Base-by-base conservation (phyloP, 2,329 filamentous ascomycete species). In the Aspergillus aculeatus region DNA sequence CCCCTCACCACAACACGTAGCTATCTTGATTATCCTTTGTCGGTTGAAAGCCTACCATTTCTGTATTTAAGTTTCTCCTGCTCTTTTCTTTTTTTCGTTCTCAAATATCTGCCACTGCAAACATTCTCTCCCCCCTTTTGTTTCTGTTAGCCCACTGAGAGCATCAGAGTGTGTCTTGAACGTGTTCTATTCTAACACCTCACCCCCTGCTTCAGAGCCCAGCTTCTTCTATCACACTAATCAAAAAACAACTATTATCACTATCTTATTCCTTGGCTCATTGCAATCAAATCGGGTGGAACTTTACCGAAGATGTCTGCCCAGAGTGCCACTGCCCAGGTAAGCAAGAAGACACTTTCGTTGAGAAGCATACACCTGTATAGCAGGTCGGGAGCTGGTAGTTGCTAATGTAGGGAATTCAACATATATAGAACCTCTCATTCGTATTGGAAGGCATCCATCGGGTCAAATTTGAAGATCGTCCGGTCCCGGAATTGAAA, bases 381-480 rank as follows among this genome's bases (percentile, higher is more conserved):
- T 44, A 16, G 16, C 38, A 9, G 16, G 38, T 9, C 44, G 7
- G 29, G 50, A 19, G 29, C 16, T 26, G 19, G 12, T 26, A 44
- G 32, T 35, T 51, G 41, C 54, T 57, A 35, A 56, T 32, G 7
- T 7, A 49, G 56, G 58, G 2, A n/a, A 56, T 58, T 32, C 48
- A 10, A 11, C 26, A 31, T 10, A 38, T 26, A 5, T 67, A 91
- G 89, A 95, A 95, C 77, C 86, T 89, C 66, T 95, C 91, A 56
- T 95, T 95, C 78, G 81, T 96, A 74, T 89, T 96, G 69, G 86
- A 93, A 77, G 89, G 89, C 68, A 83, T 87, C 62, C 83, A 86
- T 74, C 83, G 89, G 68, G 89, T 96, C 69, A 80, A 81, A 64
- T 96, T 88, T 78, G 87, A 89, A 78, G 88, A 94, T 72, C 86